Evolutionary conservation across 345 rosid genomes (phyloP).

Genomic region (Gynandropsis gynandra): DNA sequence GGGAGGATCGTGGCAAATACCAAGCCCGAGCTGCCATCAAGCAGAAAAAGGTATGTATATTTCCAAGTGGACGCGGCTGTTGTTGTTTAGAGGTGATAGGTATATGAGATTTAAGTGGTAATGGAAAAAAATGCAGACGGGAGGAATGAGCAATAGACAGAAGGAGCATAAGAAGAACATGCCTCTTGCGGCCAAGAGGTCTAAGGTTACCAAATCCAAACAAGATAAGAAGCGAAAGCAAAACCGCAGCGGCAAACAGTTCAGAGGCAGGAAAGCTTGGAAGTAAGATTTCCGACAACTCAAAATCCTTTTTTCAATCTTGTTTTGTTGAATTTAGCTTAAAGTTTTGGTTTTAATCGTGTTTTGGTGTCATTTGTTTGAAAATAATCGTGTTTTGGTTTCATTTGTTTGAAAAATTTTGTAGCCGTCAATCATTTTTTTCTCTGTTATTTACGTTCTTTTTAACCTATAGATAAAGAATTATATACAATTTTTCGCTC

Average conservation of each 20-base stretch:
- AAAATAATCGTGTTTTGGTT: too few relatives aligned
- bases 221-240: slow-evolving; percentile 44
- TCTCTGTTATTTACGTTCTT: too few relatives aligned
- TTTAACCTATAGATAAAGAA: too few relatives aligned
- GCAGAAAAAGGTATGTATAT: slow-evolving; percentile 86
- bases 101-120: neutral
- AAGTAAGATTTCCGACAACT: slow-evolving; percentile 37
- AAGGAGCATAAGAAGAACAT: slow-evolving; percentile 80
- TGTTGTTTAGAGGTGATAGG: neutral
- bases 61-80: too few relatives aligned
- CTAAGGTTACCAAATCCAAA: slow-evolving; percentile 45
- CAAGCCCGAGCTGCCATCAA: slow-evolving; percentile 62
- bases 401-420: too few relatives aligned
- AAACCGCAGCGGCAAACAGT: slow-evolving; percentile 49
- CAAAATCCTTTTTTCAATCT: neutral
- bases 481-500: too few relatives aligned
- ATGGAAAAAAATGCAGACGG: slow-evolving; percentile 41
- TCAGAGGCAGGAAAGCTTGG: slow-evolving; percentile 90
- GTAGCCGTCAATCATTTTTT: too few relatives aligned
- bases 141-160: slow-evolving; percentile 75
- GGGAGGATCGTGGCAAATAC: slow-evolving; percentile 77
- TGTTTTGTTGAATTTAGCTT: too few relatives aligned
- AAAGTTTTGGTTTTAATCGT: too few relatives aligned
- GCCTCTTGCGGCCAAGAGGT: slow-evolving; percentile 77
- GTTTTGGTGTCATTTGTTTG: too few relatives aligned